Conservation (phyloP, 2,329 filamentous ascomycete species). For the Raffaelea deltoideospora region DNA sequence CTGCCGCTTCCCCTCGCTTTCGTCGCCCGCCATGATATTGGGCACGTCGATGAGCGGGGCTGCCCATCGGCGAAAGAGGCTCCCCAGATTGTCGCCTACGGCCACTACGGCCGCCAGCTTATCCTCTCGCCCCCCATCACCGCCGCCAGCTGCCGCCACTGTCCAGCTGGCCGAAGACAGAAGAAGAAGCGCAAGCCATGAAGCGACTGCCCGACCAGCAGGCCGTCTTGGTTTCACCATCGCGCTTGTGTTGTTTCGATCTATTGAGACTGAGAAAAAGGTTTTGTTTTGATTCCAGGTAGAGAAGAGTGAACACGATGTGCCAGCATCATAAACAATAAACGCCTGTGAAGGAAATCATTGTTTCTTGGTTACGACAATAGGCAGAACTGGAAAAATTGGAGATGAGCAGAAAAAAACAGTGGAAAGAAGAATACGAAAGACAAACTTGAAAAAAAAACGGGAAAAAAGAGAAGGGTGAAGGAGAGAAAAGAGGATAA, state of each 20-base stretch:
- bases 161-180: neutral
- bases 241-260: neutral
- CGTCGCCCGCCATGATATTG: conserved; percentile 6
- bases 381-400: neutral
- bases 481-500: neutral
- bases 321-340: neutral
- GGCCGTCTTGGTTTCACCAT: neutral
- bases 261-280: too few species aligned
- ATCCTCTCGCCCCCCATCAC: neutral
- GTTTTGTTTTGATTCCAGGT: too few species aligned
- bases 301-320: too few species aligned
- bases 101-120: neutral
- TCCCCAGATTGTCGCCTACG: neutral
- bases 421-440: neutral
- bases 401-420: neutral
- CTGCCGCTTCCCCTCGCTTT: conserved; percentile 2
- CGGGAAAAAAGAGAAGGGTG: neutral
- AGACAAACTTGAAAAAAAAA: neutral
- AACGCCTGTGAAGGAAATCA: neutral
- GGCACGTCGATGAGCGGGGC: neutral
- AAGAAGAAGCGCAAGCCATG: neutral
- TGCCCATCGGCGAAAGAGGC: conserved; percentile 1
- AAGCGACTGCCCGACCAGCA: neutral
- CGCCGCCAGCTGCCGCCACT: neutral
- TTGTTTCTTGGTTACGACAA: neutral